Percentiles rank a stretch among this genome's conserved stretches.
These are phyloP conservation scores for Balansia obtecta DNA, from an alignment of 2,329 filamentous ascomycete species.

Conservation along the genomic window DNA sequence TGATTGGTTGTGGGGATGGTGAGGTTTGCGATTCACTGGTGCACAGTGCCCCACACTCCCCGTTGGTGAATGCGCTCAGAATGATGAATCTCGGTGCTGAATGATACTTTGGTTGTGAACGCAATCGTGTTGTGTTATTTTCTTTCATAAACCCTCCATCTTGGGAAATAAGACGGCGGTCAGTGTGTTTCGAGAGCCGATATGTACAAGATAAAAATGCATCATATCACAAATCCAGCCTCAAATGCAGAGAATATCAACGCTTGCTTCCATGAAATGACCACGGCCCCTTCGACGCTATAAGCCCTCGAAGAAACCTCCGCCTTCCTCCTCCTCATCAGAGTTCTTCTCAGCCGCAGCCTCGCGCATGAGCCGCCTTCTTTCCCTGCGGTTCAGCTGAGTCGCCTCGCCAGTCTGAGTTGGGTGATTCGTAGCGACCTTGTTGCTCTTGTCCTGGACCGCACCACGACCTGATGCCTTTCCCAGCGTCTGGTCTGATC, in stretches of 20 bases:
- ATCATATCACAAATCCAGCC: background rate
- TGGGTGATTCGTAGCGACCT: background rate
- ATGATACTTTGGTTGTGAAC: background rate
- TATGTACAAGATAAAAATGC: background rate
- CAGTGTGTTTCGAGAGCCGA: background rate
- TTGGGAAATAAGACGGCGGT: background rate
- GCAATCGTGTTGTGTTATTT: background rate
- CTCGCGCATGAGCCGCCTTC: slow-evolving; percentile 23
- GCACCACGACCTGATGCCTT: background rate
- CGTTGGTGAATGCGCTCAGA: no score
- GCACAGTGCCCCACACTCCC: background rate
- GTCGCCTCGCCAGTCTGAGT: slow-evolving; percentile 13
- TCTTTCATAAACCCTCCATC: background rate
- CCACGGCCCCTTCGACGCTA: background rate
- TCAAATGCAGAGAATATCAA: background rate
- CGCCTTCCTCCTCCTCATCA: slow-evolving; percentile 36
- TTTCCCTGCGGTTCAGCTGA: slow-evolving; percentile 23
- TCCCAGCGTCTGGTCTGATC: background rate
- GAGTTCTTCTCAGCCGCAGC: slow-evolving; percentile 20
- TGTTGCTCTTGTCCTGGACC: slow-evolving; percentile 10
- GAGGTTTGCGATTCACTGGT: background rate
- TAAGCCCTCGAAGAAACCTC: slow-evolving; percentile 34
- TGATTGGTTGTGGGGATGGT: background rate
- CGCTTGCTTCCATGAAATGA: slow-evolving; percentile 1
- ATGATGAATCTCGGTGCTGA: no score